A percentile compares a stretch with the other conserved stretches of the same genome.
Conservation (phyloP, 106 monocot species). For the Xerophyta viscosa region DNA sequence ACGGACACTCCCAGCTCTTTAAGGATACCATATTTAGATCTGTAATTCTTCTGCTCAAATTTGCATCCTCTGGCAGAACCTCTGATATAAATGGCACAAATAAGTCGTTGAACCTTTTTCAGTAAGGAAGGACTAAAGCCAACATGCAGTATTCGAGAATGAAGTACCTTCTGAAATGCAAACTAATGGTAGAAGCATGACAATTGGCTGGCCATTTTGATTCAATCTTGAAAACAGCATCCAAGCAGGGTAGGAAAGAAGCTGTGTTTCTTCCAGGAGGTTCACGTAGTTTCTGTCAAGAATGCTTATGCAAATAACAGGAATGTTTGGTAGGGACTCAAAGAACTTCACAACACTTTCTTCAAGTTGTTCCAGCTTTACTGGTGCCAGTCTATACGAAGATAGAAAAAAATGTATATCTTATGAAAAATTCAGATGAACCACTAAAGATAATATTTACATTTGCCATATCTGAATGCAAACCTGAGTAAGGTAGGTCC, state of each 20-base stretch:
- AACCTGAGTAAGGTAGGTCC: too few relatives aligned
- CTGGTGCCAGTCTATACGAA: constrained; percentile 34
- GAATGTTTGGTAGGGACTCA: constrained; percentile 37
- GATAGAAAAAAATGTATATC: too few relatives aligned
- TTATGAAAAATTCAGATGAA: too few relatives aligned
- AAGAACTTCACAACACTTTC: constrained; percentile 54
- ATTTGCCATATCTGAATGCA: too few relatives aligned
- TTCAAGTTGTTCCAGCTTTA: constrained; percentile 53
- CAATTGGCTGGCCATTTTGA: constrained; percentile 37
- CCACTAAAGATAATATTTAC: too few relatives aligned
- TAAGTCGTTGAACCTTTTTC: not conserved
- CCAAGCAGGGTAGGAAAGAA: constrained; percentile 75
- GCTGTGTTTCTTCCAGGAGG: constrained; percentile 51
- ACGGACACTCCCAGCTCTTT: constrained; percentile 69
- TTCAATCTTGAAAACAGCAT: constrained; percentile 63
- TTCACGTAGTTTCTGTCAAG: constrained; percentile 63
- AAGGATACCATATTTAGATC: not conserved
- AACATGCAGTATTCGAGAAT: not conserved
- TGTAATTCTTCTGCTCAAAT: not conserved
- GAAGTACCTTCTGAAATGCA: constrained; percentile 42
- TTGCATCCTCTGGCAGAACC: constrained; percentile 14
- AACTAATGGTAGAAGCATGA: constrained; percentile 66
- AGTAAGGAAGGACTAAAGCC: not conserved
- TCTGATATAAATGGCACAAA: constrained; percentile 22
- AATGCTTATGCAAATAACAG: constrained; percentile 71